Base-by-base conservation (phyloP, 2,329 filamentous ascomycete genomes). In the Alternaria solani region DNA sequence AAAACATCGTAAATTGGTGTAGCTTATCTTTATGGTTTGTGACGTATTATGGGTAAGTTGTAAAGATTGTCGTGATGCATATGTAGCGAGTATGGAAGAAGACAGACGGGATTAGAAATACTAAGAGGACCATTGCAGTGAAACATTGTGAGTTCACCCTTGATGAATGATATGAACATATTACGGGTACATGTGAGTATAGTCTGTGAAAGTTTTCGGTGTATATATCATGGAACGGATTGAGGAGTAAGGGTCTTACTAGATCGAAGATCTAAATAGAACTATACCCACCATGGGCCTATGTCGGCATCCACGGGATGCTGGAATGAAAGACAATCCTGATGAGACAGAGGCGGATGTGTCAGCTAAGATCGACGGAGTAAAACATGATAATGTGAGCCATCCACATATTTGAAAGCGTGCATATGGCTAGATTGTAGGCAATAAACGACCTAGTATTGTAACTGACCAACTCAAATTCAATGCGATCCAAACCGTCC, bases 401-500 rank as follows among this genome's bases (percentile, higher is more conserved):
- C n/a, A 39, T 38, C 23, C 36, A 30, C 7, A 20, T 14, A 25
- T 25, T 23, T 6, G 20, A 25, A 38, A 49, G 14, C 5, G 3
- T 14, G 46, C 20, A 36, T 25, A 16, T 18, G 7, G 25, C 11
- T 25, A 49, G 9, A 18, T 36, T 36, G 46, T 38, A 16, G 20
- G 30, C 34, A 38, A 49, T 25, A 11, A 36, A 7, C 32, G n/a
- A 49, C 41, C 23, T 51, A 26, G 23, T 51, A 41, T 28, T 51
- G 34, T 28, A 16, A 23, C n/a, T 51, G 49, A 14, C n/a, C 59
- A 60, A 62, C 72, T 70, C 66, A 69, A 63, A 39, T 59, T 48
- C 52, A 68, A 61, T 70, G 64, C 69, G 41, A 66, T 69, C 61
- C 68, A 67, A 42, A 69, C 59, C 48, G 26, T 48, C 61, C 46